A percentile compares a stretch with the other conserved stretches of the same genome.
Evolutionary conservation across 2,329 filamentous ascomycete genomes (phyloP).

Genomic region (Cercospora sesami): DNA sequence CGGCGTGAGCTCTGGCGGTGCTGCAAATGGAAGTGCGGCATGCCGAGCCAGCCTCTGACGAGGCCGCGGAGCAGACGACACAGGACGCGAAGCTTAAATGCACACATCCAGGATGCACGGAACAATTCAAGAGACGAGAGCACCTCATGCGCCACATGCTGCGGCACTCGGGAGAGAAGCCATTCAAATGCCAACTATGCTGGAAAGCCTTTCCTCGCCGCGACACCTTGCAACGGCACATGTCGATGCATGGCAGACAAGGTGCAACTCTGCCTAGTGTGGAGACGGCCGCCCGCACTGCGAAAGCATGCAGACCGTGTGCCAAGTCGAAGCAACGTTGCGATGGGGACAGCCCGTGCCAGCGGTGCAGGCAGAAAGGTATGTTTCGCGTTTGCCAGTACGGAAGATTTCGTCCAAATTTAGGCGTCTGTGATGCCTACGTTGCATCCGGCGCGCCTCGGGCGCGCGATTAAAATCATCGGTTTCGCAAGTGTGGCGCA

Average conservation of each 20-base stretch:
- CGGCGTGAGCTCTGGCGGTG: background rate
- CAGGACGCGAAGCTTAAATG: constrained; percentile 10
- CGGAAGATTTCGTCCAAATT: background rate
- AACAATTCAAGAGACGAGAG: constrained; percentile 11
- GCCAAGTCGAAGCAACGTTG: constrained; percentile 10
- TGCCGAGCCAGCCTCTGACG: constrained; percentile 8
- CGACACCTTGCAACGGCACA: constrained; percentile 6
- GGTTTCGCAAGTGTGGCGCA: constrained; percentile 3
- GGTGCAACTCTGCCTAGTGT: background rate
- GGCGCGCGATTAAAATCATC: background rate
- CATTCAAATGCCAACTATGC: constrained; percentile 6
- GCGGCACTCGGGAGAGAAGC: constrained; percentile 8
- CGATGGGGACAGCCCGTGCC: constrained; percentile 1
- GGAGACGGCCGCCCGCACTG: background rate
- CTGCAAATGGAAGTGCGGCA: constrained; percentile 9
- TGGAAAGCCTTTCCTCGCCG: constrained; percentile 5
- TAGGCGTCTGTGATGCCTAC: background rate
- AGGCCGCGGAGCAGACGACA: background rate
- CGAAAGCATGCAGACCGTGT: constrained; percentile 4
- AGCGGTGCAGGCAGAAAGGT: constrained; percentile 8
- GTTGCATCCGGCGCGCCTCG: background rate
- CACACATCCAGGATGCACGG: constrained; percentile 3
- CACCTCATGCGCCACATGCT: constrained; percentile 9
- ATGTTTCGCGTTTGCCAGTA: background rate
- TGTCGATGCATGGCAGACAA: constrained; percentile 9